Base-by-base conservation (phyloP, 2,329 filamentous ascomycete genomes). In the Westerdykella aurantiaca region DNA sequence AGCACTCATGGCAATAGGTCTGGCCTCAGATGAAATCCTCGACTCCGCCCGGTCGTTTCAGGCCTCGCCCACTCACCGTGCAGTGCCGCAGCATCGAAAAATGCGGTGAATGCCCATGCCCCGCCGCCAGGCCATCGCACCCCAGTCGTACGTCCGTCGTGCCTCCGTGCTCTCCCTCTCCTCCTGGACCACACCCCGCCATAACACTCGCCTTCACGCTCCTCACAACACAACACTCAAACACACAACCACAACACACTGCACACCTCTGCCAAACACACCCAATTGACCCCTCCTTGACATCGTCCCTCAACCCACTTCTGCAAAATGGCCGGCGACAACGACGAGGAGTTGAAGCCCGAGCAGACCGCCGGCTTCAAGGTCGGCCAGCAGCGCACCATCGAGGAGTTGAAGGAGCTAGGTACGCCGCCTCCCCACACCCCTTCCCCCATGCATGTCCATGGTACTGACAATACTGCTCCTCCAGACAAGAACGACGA, bases 371-470 rank as follows among this genome's bases (percentile, higher is more conserved):
- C 90, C 73, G 91, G 91, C 68, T 97, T 96, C 84, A 96, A 94
- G 82, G 86, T 96, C 66, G 90, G 88, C 57, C 88, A 96, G 81
- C 96, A 96, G 84, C 95, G 97, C 81, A 94, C 88, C 59, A 79
- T 98, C 64, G 87, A 91, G 53, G 87, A 96, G 71, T 96, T 96
- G 73, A 80, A 91, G 66, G 78, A 95, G 69, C 85, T 98, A 73
- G 93, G 89, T 95, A 76, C 64, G 86, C 76, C 7, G 46, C 37
- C 45, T 25, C 46, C 46, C 38, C 18, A 33, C 45, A 29, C 34
- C 33, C 31, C 12, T 31, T 38, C 18, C 34, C 38, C 35, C 42
- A 39, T 33, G 39, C 34, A 18, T 29, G n/a, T 38, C 34, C 7
- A 35, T 50, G 18, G 18, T 21, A 3, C 18, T 55, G 43, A 53